phyloP scores from a whole-genome alignment of 768 basidiomycete genomes.

The Hypholoma sublateritium region DNA sequence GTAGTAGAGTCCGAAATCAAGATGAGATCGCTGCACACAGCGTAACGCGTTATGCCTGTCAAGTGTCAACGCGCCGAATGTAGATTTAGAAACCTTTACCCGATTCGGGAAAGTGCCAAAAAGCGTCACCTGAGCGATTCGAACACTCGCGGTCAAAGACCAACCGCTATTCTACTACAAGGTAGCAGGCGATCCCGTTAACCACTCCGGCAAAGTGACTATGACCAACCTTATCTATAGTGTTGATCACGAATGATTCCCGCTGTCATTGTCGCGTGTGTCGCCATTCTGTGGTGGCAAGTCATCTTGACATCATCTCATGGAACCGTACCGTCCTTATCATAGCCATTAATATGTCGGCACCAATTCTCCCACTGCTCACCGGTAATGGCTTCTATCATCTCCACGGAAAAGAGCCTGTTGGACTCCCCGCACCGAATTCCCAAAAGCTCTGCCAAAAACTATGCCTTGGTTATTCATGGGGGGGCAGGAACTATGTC shows the following conservation, averaged over 20 bases:
- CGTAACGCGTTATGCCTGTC: no score
- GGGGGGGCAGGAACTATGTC: conserved; percentile 79
- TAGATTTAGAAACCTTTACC: not conserved
- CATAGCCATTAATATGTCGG: no score
- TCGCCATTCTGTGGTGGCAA: no score
- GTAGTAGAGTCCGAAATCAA: not conserved
- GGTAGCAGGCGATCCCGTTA: conserved; percentile 82
- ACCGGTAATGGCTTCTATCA: conserved; percentile 2
- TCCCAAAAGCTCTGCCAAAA: no score
- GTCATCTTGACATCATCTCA: no score
- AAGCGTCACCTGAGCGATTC: conserved; percentile 49
- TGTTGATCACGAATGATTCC: no score
- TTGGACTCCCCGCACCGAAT: conserved; percentile 1
- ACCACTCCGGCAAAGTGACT: conserved; percentile 95
- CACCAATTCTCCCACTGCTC: no score
- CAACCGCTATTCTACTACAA: conserved; percentile 36
- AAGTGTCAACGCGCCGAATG: no score
- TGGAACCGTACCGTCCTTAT: no score
- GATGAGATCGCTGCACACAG: no score
- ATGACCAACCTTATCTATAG: not conserved
- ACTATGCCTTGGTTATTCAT: conserved; percentile 64
- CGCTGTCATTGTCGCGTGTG: no score
- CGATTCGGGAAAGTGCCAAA: conserved; percentile 17
- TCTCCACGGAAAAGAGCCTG: conserved; percentile 17
- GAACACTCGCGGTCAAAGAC: conserved; percentile 48